Evolutionary conservation across 176 grass and related monocot genomes (phyloP), one percentile per base, ranked within the genome.

Genomic region (Tillandsia leiboldiana): DNA sequence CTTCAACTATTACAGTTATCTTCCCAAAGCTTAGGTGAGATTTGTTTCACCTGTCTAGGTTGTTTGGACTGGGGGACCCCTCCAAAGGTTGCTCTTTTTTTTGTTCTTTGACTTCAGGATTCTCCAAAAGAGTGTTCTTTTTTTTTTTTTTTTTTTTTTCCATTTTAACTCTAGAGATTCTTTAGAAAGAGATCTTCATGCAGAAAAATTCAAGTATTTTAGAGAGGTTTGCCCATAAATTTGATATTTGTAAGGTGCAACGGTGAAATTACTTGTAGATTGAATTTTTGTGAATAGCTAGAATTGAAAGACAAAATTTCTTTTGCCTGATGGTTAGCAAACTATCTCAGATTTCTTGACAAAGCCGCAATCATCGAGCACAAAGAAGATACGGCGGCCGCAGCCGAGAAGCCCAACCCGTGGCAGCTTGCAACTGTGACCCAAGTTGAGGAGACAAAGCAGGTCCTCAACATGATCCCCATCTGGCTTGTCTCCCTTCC

Each of bases 381-480:
- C 47, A 72, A 61, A 8, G 61, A 26, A 9, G 73, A 70, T 12
- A 64, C 9, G 1, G 11, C 24, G 63, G 20, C 50, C 13, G 73
- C 14, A n/a, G 27, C 63, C 0, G 72, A 69, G n/a, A 69, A 68
- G 47, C n/a, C 26, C 1, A 83, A 81, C 12, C 26, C 68, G 10
- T 88, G 91, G 91, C 66, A 78, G 11, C 70, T 96, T 20, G 83
- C 83, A 11, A 96, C 91, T 48, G 80, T 96, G 72, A 96, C 91
- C 11, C 91, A 91, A 68, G 91, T 96, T 49, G 91, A 96, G 87
- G 91, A 96, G 76, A 85, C 85, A 76, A 96, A 96, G 72, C 83
- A 88, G 51, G 62, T 96, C 49, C 27, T 96, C 10, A 63, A 82
- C 2, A 88, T 88, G 85, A 66, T 88, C 53, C 88, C 88, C 12